Conservation (phyloP, 2,329 filamentous ascomycete genomes). For the Botryotinia calthae region DNA sequence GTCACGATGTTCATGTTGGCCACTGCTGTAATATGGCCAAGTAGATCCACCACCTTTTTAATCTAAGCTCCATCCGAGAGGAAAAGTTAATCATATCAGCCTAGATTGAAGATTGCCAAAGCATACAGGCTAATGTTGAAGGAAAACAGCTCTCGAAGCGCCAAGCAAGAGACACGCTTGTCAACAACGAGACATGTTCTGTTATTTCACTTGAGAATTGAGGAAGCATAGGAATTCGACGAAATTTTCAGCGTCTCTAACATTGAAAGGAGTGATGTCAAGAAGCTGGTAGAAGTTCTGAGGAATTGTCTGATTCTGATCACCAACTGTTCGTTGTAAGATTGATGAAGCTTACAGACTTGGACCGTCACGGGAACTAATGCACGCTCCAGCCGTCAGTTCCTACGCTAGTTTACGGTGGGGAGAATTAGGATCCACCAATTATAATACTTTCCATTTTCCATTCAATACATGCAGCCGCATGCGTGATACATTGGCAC, state of each 20-base stretch:
- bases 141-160: neutral
- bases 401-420: neutral
- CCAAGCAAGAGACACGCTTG: neutral
- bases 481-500: neutral
- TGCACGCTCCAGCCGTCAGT: neutral
- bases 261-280: neutral
- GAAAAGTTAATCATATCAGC: neutral
- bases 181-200: neutral
- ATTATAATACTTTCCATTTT: neutral
- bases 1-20: neutral
- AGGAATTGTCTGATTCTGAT: too few relatives aligned
- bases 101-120: neutral
- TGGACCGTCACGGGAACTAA: neutral
- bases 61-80: neutral
- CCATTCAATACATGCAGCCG: neutral
- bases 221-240: neutral
- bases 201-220: neutral
- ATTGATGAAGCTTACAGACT: neutral
- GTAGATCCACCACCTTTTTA: neutral
- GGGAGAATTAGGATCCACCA: slow-evolving; percentile 13
- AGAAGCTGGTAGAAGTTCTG: neutral
- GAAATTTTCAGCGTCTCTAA: neutral
- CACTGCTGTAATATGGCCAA: neutral
- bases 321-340: too few relatives aligned
- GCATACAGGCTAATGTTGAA: slow-evolving; percentile 4